Percentiles rank a stretch among this genome's conserved stretches.
These are phyloP conservation scores for Phyllachora maydis DNA, from an alignment of 2,329 filamentous ascomycete genomes.

Conservation along the genomic window DNA sequence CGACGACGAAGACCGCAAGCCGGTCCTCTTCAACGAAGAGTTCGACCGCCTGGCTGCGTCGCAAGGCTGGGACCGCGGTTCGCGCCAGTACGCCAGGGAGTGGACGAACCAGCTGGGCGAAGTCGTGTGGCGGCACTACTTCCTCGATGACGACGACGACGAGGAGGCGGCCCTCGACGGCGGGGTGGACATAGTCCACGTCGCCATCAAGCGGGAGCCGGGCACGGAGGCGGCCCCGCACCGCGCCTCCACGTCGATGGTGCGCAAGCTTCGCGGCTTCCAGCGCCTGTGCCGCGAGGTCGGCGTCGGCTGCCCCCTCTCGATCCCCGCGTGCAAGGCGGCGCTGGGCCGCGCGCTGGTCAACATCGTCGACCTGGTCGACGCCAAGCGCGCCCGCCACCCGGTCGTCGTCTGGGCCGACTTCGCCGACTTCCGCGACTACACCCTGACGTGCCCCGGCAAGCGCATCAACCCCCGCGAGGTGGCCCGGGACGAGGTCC, in stretches of 20 bases:
- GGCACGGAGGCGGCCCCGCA: too few species aligned
- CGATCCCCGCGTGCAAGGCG: constrained; percentile 5
- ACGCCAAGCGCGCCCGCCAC: constrained; percentile 8
- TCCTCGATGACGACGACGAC: constrained; percentile 7
- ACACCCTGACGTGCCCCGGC: too few species aligned
- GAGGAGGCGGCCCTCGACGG: constrained; percentile 1
- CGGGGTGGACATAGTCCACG: constrained; percentile 1
- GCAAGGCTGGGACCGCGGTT: constrained; percentile 10
- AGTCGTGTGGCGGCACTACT: constrained; percentile 11
- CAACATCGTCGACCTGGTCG: constrained; percentile 12
- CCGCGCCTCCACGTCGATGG: too few species aligned
- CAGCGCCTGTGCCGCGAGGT: constrained; percentile 10
- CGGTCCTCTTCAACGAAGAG: constrained; percentile 12
- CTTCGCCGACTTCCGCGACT: constrained; percentile 8
- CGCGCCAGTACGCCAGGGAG: constrained; percentile 8
- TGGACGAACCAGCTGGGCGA: constrained; percentile 11
- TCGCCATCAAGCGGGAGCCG: too few species aligned
- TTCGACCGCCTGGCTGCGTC: constrained; percentile 12
- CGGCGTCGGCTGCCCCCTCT: constrained; percentile 4
- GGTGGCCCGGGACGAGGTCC: too few species aligned
- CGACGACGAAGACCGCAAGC: too few species aligned
- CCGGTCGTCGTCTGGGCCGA: constrained; percentile 9
- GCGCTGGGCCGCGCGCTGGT: constrained; percentile 8
- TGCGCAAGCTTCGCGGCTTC: constrained; percentile 8
- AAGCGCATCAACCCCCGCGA: too few species aligned